Evolutionary conservation across 495 filamentous ascomycete genomes (phyloP), one percentile per base, ranked within the genome.

Genomic region (Thermothielavioides terrestris): DNA sequence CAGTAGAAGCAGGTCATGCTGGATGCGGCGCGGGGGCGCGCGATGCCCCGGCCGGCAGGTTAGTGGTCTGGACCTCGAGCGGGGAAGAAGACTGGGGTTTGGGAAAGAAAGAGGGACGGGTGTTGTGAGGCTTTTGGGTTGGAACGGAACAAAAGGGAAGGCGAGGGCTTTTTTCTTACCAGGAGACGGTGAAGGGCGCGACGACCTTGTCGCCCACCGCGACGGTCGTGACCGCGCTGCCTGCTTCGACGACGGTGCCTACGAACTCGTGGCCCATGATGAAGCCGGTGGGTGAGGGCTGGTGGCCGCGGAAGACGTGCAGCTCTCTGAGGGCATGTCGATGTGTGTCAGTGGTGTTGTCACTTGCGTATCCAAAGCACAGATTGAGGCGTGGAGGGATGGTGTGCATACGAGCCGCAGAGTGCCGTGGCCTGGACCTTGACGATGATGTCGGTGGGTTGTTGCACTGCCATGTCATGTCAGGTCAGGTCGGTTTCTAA

Each of bases 1-100:
- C 91, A 98, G 74, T 95, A 96, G 74, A 91, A 96, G 69, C 91
- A 96, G 32, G 82, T 73, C 37, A 80, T 78, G 68, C 86, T 89
- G 54, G 46, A 12, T n/a, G 18, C 17, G 26, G 44, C 18, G 2
- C 6, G 28, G 25, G 26, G 28, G 35, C 5, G 15, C 21, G 23
- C 11, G 42, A 1, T 17, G 20, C 9, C 0, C 5, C 11, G 4
- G 40, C 9, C 14, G 12, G 9, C 20, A 17, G 9, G 11, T 20
- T 18, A 34, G n/a, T 36, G 36, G 36, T 9, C 2, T 3, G 21
- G 15, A 12, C 2, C 14, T 9, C 7, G 36, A 20, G 8, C 20
- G n/a, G 15, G 31, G 10, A 2, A 14, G 31, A 34, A 34, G n/a
- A 2, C 3, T 3, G 31, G 10, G 4, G 11, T 34, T 34, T 34